Evolutionary conservation across 2,329 filamentous ascomycete species (phyloP).

Genomic region (Sodiomyces alkalinus): DNA sequence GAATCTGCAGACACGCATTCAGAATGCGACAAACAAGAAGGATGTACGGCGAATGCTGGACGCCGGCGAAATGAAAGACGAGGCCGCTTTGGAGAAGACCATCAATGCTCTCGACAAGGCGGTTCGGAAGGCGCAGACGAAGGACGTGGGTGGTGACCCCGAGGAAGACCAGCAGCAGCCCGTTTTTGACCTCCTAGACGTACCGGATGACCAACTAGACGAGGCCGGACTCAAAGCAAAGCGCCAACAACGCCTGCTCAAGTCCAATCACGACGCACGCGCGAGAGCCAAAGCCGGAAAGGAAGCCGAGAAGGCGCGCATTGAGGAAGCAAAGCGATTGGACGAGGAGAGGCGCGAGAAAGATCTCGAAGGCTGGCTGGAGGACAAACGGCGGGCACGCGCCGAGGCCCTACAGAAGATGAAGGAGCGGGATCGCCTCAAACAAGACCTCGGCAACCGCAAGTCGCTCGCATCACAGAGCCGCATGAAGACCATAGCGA

Average conservation of each 20-base stretch:
- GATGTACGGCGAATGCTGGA: slow-evolving; percentile 77
- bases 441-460: slow-evolving; percentile 87
- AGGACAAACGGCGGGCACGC: slow-evolving; percentile 65
- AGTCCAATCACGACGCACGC: slow-evolving; percentile 86
- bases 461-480: slow-evolving; percentile 94
- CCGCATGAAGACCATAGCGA: slow-evolving; percentile 96
- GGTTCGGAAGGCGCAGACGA: slow-evolving; percentile 79
- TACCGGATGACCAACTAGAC: slow-evolving; percentile 84
- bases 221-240: slow-evolving; percentile 87
- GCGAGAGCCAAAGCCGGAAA: slow-evolving; percentile 94
- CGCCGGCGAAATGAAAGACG: slow-evolving; percentile 82
- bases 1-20: slow-evolving; percentile 58
- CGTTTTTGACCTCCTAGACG: slow-evolving; percentile 75
- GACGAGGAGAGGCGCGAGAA: slow-evolving; percentile 75
- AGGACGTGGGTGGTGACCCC: slow-evolving; percentile 72
- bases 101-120: slow-evolving; percentile 84
- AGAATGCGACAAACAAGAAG: slow-evolving; percentile 65
- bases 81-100: slow-evolving; percentile 66
- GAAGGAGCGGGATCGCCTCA: slow-evolving; percentile 84
- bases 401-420: slow-evolving; percentile 61
- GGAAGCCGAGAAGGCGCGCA: slow-evolving; percentile 73
- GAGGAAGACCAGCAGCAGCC: slow-evolving; percentile 71
- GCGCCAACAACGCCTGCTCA: slow-evolving; percentile 79
- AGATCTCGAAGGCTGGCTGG: slow-evolving; percentile 75
- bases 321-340: slow-evolving; percentile 67